Base-by-base conservation (phyloP, 148 eudicot species). In the Bassia scoparia region DNA sequence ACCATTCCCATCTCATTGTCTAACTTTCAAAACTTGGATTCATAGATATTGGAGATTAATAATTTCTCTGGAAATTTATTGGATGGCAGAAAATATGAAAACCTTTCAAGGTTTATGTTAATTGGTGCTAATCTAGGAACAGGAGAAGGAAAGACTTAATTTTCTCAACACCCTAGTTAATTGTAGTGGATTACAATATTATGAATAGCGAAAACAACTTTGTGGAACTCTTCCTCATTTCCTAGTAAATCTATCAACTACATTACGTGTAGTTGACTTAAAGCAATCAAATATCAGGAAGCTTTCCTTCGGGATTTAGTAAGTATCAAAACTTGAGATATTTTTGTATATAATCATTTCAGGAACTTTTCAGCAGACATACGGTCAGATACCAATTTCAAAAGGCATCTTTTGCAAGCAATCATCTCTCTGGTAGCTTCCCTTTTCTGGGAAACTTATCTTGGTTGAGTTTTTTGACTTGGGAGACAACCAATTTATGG, bases 301-400 rank as follows among this genome's bases (percentile, higher is more conserved):
- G 30, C 41, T 48, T 74, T 21, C 70, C 70, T 29, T 24, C 11
- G 17, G 48, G 68, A 13, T 29, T 68, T 5, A 64, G 33, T 12
- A 61, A 31, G 5, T 14, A 74, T 26, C 3, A 50, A 16, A 74
- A 62, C 67, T 41, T 74, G 34, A 29, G 52, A 11, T 0, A 3
- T 0, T 59, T 79, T 15, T 0, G 0, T 21, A 2, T 20, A 24
- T n/a, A 79, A 79, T 41, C 24, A 27, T n/a, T 68, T 79, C 20
- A 38, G 74, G 81, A 31, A n/a, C 43, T 29, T 79, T 61, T 74
- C 82, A 8, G n/a, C 27, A 26, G 62, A 69, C 23, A 50, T 79
- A n/a, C 53, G 63, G 82, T 24, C 38, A 34, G 48, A 60, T 79
- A 30, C 0, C 38, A 29, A 16, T 67, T 79, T 53, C 68, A 46